Evolutionary conservation across 2,329 filamentous ascomycete species (phyloP).

Genomic region (Lojkania enalia): DNA sequence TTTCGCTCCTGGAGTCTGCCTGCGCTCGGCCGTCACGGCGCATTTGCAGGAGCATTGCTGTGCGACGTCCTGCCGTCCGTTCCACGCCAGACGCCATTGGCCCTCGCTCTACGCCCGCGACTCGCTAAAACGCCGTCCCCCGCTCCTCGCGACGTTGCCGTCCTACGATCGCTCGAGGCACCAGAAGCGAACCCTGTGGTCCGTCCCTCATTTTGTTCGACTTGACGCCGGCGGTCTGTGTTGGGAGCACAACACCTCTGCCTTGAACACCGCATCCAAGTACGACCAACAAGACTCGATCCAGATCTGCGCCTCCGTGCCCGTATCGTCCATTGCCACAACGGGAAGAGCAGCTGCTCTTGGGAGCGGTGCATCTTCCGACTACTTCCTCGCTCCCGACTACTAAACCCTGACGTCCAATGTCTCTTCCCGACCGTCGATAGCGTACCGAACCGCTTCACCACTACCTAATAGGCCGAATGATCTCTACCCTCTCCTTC

Average conservation of each 20-base stretch:
- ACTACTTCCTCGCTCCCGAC: neutral
- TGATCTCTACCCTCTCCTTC: slow-evolving; percentile 41
- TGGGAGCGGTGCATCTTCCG: too few relatives aligned
- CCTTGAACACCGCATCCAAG: too few relatives aligned
- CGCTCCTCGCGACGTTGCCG: slow-evolving; percentile 34
- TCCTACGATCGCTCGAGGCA: slow-evolving; percentile 37
- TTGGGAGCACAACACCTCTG: too few relatives aligned
- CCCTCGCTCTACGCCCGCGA: slow-evolving; percentile 29
- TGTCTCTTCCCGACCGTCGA: slow-evolving; percentile 24
- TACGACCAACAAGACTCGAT: too few relatives aligned
- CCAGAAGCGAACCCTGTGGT: slow-evolving; percentile 29
- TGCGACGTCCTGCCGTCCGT: slow-evolving; percentile 30
- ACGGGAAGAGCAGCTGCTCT: too few relatives aligned
- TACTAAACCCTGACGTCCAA: slow-evolving; percentile 21
- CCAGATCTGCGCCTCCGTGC: too few relatives aligned
- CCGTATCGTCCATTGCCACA: too few relatives aligned
- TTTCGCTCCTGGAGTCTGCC: neutral
- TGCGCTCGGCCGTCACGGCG: slow-evolving; percentile 7
- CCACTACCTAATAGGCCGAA: slow-evolving; percentile 34
- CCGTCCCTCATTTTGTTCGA: too few relatives aligned
- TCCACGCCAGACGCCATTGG: slow-evolving; percentile 33
- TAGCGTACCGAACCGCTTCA: slow-evolving; percentile 21
- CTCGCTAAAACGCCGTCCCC: slow-evolving; percentile 42
- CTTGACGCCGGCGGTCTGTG: too few relatives aligned
- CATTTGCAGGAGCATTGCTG: slow-evolving; percentile 14